Percentiles rank a stretch among this genome's conserved stretches.
Conservation (phyloP, 2,329 filamentous ascomycete species). For the Diaporthe capsici region DNA sequence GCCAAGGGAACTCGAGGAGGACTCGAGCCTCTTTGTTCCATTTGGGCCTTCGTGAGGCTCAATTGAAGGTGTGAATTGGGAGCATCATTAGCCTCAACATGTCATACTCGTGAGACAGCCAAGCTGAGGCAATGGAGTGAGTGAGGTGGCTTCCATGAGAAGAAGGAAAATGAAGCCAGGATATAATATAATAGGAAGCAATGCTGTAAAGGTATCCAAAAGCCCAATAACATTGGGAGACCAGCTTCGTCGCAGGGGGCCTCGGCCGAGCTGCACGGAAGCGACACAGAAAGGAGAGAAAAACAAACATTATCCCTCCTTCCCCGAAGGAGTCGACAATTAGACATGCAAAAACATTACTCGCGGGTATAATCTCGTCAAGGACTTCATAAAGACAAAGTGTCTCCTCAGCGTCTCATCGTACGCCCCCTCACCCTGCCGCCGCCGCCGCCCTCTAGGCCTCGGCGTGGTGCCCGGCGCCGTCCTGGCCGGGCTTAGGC, state of each 20-base stretch:
- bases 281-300: background rate
- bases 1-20: background rate
- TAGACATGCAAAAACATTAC: slow-evolving; percentile 31
- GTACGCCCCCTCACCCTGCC: background rate
- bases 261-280: background rate
- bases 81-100: background rate
- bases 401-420: background rate
- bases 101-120: background rate
- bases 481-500: background rate
- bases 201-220: background rate
- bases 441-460: background rate
- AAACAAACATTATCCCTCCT: slow-evolving; percentile 1
- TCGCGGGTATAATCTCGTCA: slow-evolving; percentile 34
- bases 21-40: background rate
- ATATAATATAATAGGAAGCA: background rate
- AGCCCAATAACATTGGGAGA: background rate
- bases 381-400: background rate
- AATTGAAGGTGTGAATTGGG: no score
- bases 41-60: background rate
- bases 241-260: background rate
- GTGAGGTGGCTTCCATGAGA: background rate
- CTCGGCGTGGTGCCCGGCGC: background rate
- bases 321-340: background rate
- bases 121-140: background rate
- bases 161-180: background rate